These are phyloP conservation scores for Parmales sp. DNA, from an alignment of 108 stramenopile genomes.

Conservation along the genomic window DNA sequence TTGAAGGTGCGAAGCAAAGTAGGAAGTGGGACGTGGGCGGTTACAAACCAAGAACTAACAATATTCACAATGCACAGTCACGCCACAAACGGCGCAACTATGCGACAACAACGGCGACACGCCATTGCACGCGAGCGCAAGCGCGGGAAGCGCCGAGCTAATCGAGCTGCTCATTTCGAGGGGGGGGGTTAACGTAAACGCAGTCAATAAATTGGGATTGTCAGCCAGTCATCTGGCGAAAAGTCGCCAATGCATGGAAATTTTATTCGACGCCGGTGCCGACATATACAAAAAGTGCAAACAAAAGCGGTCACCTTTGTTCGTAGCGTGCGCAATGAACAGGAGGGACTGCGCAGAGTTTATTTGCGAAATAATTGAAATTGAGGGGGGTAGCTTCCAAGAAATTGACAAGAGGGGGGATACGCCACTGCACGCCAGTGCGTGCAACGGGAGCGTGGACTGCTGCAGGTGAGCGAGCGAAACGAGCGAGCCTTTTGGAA, in stretches of 20 bases:
- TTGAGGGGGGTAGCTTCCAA: conserved; percentile 4
- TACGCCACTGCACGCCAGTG: conserved; percentile 42
- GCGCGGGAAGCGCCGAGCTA: not conserved
- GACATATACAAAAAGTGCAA: conserved; percentile 23
- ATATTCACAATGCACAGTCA: too few relatives aligned
- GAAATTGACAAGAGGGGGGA: conserved; percentile 26
- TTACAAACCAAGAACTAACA: too few relatives aligned
- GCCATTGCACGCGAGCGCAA: conserved; percentile 18
- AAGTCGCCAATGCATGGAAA: conserved; percentile 22
- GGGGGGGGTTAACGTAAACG: not conserved
- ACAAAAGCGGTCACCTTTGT: conserved; percentile 31
- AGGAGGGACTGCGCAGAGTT: conserved; percentile 29
- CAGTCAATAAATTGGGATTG: conserved; percentile 17
- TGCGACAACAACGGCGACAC: conserved; percentile 26
- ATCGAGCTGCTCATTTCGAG: conserved; percentile 3
- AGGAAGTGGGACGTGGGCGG: too few relatives aligned
- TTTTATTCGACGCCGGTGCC: conserved; percentile 16
- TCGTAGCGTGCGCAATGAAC: conserved; percentile 36
- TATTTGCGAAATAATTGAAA: conserved; percentile 13
- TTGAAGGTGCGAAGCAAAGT: too few relatives aligned
- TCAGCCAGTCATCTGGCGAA: conserved; percentile 35
- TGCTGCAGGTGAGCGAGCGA: too few relatives aligned
- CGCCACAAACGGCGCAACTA: not conserved
- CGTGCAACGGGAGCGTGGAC: conserved; percentile 35
- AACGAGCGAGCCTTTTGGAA: too few relatives aligned